Evolutionary conservation across 2,329 filamentous ascomycete species (phyloP), one percentile per base, ranked within the genome.

Genomic region (Bertia moriformis): DNA sequence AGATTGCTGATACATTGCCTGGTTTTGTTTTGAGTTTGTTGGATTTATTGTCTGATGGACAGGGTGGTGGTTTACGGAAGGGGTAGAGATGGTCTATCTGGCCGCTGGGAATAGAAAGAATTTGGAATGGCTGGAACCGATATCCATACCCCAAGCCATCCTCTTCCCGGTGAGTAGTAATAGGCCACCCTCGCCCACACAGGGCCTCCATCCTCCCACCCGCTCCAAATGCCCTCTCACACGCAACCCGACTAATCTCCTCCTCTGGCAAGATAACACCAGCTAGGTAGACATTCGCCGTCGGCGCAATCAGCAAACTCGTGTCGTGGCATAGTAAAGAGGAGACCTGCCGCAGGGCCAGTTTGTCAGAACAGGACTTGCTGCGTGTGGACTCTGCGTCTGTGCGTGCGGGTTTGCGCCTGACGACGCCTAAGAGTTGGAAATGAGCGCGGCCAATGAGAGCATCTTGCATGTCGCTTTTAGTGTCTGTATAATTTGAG

Each of bases 321-420:
- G 32, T 18, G 10, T 35, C 10, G 10, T 17, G 17, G 7, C 10
- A 35, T 35, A 35, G 15, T 7, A 35, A 15, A 13, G 32, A 35
- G 7, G 32, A 35, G 7, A 35, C 32, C 15, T 35, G 32, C 15
- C 32, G 10, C 15, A 35, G 15, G 7, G 32, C 32, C 10, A 35
- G 32, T 18, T 35, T 35, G 15, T 35, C 32, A 7, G 32, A 35
- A 15, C 32, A 35, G 7, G 32, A 35, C 32, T 35, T 35, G 32
- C 32, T 35, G 32, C 12, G 32, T 7, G 32, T 35, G 7, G 32
- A 13, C 17, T 35, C 32, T 13, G 32, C 32, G 15, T 35, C 32
- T 18, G 32, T 18, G 15, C 32, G 32, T 18, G 32, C 32, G 10
- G 32, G 32, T 15, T 35, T 35, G 10, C 32, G 32, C 7, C 32